Conservation (phyloP, 169 alveolate species). For the Eimeria falciformis region DNA sequence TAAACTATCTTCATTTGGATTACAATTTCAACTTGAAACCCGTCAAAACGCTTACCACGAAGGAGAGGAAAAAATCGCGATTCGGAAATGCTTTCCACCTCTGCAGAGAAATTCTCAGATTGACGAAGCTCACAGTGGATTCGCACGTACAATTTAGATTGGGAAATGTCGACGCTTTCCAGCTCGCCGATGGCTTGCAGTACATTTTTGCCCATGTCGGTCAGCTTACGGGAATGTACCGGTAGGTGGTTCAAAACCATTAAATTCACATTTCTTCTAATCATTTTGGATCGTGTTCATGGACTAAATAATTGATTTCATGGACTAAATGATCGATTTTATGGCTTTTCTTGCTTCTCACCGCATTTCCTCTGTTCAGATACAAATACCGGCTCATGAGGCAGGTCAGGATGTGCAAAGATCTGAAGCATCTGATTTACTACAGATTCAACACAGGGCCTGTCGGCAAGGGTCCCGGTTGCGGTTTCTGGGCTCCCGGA, state of each 20-base stretch:
- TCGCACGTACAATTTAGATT: constrained; percentile 97
- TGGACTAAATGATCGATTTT: too few relatives aligned
- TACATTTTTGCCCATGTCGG: constrained; percentile 99
- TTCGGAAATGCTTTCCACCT: constrained; percentile 99
- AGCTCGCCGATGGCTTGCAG: constrained; percentile 99
- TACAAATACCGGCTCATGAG: constrained; percentile 99
- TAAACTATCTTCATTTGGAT: constrained; percentile 99
- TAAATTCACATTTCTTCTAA: too few relatives aligned
- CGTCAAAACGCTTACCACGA: constrained; percentile 99
- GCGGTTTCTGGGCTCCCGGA: constrained; percentile 99
- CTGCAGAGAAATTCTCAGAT: constrained; percentile 98
- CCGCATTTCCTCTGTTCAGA: neutral
- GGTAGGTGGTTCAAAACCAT: constrained; percentile 80
- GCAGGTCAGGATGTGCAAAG: constrained; percentile 99
- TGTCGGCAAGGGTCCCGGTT: constrained; percentile 99
- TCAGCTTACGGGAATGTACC: constrained; percentile 99
- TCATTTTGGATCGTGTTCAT: too few relatives aligned
- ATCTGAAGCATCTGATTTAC: constrained; percentile 98
- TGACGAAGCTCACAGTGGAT: constrained; percentile 99
- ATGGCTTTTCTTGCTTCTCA: neutral
- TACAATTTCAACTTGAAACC: constrained; percentile 99
- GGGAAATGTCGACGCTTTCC: constrained; percentile 99
- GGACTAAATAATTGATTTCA: too few relatives aligned
- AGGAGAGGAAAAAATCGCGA: constrained; percentile 99
- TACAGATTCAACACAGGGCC: constrained; percentile 99